These are phyloP conservation scores for Fraxinus platypoda DNA, from an alignment of 305 asterid species.

Conservation along the genomic window DNA sequence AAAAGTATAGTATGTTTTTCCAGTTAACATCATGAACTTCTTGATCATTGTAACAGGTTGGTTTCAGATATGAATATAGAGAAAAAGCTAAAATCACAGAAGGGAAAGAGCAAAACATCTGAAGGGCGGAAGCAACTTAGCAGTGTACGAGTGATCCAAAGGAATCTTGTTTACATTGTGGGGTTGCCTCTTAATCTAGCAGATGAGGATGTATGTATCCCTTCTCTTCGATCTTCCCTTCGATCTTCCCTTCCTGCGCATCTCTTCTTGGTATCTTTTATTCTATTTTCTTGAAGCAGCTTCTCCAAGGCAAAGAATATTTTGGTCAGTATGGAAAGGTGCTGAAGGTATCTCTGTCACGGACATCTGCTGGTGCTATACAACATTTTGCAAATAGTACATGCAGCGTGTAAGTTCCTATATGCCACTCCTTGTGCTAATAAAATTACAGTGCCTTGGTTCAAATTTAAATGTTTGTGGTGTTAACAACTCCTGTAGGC, in stretches of 20 bases:
- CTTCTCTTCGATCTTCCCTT: background rate
- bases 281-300: slow-evolving; percentile 40
- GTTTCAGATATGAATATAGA: slow-evolving; percentile 72
- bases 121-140: slow-evolving; percentile 91
- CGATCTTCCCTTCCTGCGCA: background rate
- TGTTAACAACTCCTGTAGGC: background rate
- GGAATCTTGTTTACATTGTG: slow-evolving; percentile 91
- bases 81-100: slow-evolving; percentile 63
- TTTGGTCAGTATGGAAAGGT: slow-evolving; percentile 94
- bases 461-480: slow-evolving; percentile 1
- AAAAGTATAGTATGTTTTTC: slow-evolving; percentile 12
- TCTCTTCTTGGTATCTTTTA: slow-evolving; percentile 19
- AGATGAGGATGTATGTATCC: slow-evolving; percentile 71
- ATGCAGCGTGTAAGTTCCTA: slow-evolving; percentile 87
- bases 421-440: background rate
- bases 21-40: slow-evolving; percentile 4
- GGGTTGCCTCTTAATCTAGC: slow-evolving; percentile 88
- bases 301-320: slow-evolving; percentile 77
- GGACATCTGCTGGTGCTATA: slow-evolving; percentile 84
- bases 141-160: slow-evolving; percentile 82
- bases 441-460: background rate
- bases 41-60: slow-evolving; percentile 45
- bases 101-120: slow-evolving; percentile 71
- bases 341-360: slow-evolving; percentile 87
- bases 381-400: slow-evolving; percentile 87